Evolutionary conservation across 345 rosid genomes (phyloP).

Genomic region (Nasturtium officinale): DNA sequence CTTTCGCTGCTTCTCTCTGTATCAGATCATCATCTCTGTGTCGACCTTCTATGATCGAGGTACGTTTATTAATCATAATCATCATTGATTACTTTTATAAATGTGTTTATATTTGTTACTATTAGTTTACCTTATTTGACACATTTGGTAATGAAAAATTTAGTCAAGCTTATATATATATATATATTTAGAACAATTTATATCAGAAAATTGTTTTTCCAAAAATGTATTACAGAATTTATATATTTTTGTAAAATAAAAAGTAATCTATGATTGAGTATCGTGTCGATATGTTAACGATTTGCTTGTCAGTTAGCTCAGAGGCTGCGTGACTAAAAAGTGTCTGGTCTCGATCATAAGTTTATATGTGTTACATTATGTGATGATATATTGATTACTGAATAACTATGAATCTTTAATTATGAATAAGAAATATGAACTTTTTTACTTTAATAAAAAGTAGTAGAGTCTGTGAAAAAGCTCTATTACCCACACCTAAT

Average conservation of each 20-base stretch:
- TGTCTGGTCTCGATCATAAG: not conserved
- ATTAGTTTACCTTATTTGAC: slow-evolving; percentile 6
- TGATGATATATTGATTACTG: no score
- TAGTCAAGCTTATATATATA: no score
- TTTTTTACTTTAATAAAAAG: not conserved
- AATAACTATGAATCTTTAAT: not conserved
- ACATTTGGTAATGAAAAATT: no score
- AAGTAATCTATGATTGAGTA: slow-evolving; percentile 22
- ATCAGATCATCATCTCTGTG: slow-evolving; percentile 72
- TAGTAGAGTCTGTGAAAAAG: slow-evolving; percentile 4
- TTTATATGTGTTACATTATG: no score
- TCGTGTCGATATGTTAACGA: slow-evolving; percentile 35
- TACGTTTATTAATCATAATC: slow-evolving; percentile 26
- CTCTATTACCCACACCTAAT: slow-evolving; percentile 39
- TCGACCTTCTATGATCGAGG: slow-evolving; percentile 95
- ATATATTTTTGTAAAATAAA: not conserved
- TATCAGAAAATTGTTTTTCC: not conserved
- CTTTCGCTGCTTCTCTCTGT: slow-evolving; percentile 85
- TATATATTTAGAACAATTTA: slow-evolving; percentile 21
- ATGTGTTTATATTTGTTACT: no score
- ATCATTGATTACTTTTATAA: not conserved
- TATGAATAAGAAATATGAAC: not conserved
- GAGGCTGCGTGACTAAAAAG: slow-evolving; percentile 28
- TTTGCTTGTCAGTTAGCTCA: slow-evolving; percentile 40
- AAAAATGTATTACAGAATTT: not conserved